phyloP scores from a whole-genome alignment of 2,329 filamentous ascomycete genomes.

The Monilinia fructigena region DNA sequence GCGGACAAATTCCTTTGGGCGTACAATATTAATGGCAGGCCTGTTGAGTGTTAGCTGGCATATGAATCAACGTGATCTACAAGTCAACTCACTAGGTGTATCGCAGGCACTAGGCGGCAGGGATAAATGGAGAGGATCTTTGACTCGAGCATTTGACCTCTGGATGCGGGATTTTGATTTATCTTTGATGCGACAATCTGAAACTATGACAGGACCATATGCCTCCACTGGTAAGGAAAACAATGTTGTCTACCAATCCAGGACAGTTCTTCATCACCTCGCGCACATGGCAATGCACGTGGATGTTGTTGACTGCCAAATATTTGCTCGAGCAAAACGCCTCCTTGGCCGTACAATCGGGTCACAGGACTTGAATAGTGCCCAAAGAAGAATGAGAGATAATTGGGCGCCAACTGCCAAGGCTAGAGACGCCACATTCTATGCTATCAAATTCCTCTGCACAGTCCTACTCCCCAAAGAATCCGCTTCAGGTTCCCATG shows the following conservation, averaged over 20 bases:
- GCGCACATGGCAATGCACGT: conserved; percentile 98
- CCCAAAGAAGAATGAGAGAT: conserved; percentile 80
- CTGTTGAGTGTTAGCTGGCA: conserved; percentile 94
- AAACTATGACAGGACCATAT: conserved; percentile 54
- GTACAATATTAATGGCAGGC: conserved; percentile 91
- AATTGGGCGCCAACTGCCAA: conserved; percentile 85
- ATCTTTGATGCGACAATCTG: conserved; percentile 60
- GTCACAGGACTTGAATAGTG: conserved; percentile 73
- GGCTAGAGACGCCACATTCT: conserved; percentile 87
- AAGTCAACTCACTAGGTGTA: conserved; percentile 82
- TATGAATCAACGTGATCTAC: conserved; percentile 93
- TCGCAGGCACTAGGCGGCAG: conserved; percentile 77
- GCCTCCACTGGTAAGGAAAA: conserved; percentile 58
- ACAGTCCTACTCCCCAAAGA: conserved; percentile 72
- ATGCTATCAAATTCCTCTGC: conserved; percentile 82
- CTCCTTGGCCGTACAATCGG: conserved; percentile 85
- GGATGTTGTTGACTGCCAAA: conserved; percentile 95
- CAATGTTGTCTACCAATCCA: conserved; percentile 74
- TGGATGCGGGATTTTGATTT: conserved; percentile 94
- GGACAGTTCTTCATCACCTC: conserved; percentile 85
- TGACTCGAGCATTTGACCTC: conserved; percentile 86
- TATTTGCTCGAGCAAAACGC: conserved; percentile 84
- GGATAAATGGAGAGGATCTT: conserved; percentile 84
- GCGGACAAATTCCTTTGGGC: conserved; percentile 87
- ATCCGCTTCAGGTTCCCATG: conserved; percentile 41